Conservation (phyloP, 306 rosid species). For the Quillaja saponaria region DNA sequence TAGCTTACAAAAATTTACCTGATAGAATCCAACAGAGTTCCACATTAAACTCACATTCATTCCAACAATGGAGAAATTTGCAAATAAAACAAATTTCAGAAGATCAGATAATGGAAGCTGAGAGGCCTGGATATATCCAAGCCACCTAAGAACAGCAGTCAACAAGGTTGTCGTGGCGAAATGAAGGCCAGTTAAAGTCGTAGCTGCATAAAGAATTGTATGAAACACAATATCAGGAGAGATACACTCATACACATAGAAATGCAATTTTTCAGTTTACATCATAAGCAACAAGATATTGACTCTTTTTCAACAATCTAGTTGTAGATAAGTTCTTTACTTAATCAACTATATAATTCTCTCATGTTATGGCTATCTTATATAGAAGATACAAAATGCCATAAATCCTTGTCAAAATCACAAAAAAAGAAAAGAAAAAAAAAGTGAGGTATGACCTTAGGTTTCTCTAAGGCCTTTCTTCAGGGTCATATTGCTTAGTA, state of each 20-base stretch:
- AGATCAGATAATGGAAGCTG: conserved; percentile 70
- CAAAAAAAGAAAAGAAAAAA: too few species aligned
- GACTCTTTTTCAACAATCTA: conserved; percentile 12
- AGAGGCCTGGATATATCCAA: conserved; percentile 68
- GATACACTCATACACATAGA: neutral
- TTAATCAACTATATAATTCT: conserved; percentile 18
- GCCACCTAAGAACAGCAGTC: conserved; percentile 53
- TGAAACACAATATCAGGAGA: conserved; percentile 28
- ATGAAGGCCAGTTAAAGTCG: conserved; percentile 78
- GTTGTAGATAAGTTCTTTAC: conserved; percentile 20
- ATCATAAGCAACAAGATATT: conserved; percentile 25
- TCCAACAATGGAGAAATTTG: conserved; percentile 81
- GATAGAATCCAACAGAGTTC: conserved; percentile 91
- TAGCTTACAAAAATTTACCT: conserved; percentile 43
- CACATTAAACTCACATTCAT: conserved; percentile 89
- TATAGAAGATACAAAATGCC: conserved; percentile 5
- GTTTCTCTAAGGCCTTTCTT: too few species aligned
- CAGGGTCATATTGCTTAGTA: too few species aligned
- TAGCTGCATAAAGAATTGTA: conserved; percentile 60
- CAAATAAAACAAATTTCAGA: conserved; percentile 67
- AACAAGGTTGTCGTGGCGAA: conserved; percentile 71
- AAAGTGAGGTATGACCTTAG: too few species aligned
- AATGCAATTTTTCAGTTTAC: conserved; percentile 20
- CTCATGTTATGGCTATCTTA: conserved; percentile 18
- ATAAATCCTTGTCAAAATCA: neutral